These are phyloP conservation scores for Gossypium gossypioides DNA, from an alignment of 441 rosid species.

Conservation along the genomic window DNA sequence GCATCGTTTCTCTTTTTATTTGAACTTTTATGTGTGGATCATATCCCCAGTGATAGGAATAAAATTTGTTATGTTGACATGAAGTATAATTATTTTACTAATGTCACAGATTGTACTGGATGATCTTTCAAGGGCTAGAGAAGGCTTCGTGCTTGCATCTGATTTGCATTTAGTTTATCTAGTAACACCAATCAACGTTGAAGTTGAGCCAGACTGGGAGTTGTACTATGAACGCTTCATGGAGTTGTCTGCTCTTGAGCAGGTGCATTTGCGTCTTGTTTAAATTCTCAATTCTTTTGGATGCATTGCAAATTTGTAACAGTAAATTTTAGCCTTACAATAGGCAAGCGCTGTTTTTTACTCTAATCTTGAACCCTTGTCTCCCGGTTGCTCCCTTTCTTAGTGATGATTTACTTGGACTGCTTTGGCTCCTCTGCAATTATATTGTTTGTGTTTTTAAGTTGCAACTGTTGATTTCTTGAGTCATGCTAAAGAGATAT, in stretches of 20 bases:
- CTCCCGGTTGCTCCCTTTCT: neutral
- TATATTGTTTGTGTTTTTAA: neutral
- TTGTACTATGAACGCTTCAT: slow-evolving; percentile 76
- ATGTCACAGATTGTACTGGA: slow-evolving; percentile 76
- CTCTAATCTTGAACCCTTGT: neutral
- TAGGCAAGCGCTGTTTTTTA: neutral
- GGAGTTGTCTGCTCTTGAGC: slow-evolving; percentile 81
- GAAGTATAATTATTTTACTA: slow-evolving; percentile 11
- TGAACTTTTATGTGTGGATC: neutral
- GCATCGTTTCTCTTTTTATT: slow-evolving; percentile 7
- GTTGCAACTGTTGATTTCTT: neutral
- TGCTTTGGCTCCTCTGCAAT: neutral
- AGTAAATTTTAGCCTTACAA: neutral
- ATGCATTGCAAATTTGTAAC: neutral
- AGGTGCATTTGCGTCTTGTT: slow-evolving; percentile 40
- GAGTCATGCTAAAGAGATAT: neutral
- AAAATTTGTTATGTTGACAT: slow-evolving; percentile 3
- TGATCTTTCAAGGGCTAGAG: slow-evolving; percentile 93
- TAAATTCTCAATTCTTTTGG: neutral
- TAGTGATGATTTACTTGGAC: neutral
- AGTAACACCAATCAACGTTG: slow-evolving; percentile 89
- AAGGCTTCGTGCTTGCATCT: slow-evolving; percentile 94
- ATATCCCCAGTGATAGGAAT: slow-evolving; percentile 7
- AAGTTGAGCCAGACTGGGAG: slow-evolving; percentile 96
- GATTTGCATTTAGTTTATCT: slow-evolving; percentile 90